phyloP scores from a whole-genome alignment of 2,329 filamentous ascomycete species.

The Aureobasidium subglaciale region DNA sequence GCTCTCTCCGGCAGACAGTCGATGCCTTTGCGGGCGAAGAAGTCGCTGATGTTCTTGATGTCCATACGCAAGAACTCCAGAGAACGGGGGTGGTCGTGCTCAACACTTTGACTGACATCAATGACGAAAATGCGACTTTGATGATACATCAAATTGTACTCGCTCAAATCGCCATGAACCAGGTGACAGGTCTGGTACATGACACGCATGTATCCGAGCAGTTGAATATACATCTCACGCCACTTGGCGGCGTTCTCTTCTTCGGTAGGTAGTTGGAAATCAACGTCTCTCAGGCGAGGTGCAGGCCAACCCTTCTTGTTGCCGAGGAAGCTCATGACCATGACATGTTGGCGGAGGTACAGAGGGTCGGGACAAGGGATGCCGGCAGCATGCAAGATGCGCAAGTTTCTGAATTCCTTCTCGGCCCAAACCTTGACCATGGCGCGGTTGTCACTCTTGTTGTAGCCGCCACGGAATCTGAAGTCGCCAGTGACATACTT shows the following conservation, averaged over 20 bases:
- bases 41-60: conserved; percentile 92
- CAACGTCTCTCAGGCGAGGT: conserved; percentile 81
- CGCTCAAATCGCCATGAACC: conserved; percentile 92
- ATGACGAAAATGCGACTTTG: conserved; percentile 80
- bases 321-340: conserved; percentile 91
- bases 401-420: conserved; percentile 93
- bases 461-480: conserved; percentile 82
- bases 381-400: conserved; percentile 71
- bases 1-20: conserved; percentile 69
- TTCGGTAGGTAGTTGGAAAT: conserved; percentile 51
- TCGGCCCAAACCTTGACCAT: conserved; percentile 99
- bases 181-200: conserved; percentile 89
- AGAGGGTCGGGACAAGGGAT: conserved; percentile 89
- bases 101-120: conserved; percentile 94
- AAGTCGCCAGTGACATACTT: conserved; percentile 94
- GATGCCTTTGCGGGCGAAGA: conserved; percentile 81
- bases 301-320: conserved; percentile 81
- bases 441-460: conserved; percentile 88
- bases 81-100: conserved; percentile 88
- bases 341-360: conserved; percentile 82
- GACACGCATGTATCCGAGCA: conserved; percentile 80
- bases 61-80: conserved; percentile 96
- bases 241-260: conserved; percentile 59
- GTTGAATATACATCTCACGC: conserved; percentile 70
- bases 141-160: conserved; percentile 96